Evolutionary conservation across 1,284 basidiomycete genomes (phyloP).

Genomic region (Cryptococcus sp.): DNA sequence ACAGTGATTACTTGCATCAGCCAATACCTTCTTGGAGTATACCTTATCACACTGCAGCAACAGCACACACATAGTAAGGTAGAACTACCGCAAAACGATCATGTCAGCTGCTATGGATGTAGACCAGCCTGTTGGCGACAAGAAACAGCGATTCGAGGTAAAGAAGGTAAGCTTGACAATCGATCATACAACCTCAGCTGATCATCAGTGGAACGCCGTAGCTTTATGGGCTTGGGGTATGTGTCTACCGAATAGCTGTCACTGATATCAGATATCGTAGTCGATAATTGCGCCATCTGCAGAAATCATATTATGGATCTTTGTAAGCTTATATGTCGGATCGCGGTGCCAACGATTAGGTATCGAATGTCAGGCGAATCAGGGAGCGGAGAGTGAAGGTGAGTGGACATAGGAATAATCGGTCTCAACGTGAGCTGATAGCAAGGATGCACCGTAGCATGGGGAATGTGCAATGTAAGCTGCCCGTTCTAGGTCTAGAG

Average conservation of each 20-base stretch:
- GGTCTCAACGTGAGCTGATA: neutral
- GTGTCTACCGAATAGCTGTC: constrained; percentile 18
- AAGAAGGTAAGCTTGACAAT: constrained; percentile 68
- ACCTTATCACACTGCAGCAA: too few relatives aligned
- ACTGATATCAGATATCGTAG: constrained; percentile 69
- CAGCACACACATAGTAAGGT: too few relatives aligned
- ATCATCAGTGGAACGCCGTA: constrained; percentile 85
- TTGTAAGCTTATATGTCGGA: constrained; percentile 57
- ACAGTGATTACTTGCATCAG: too few relatives aligned
- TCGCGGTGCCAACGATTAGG: constrained; percentile 53
- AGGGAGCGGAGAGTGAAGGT: constrained; percentile 84
- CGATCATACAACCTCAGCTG: constrained; percentile 1
- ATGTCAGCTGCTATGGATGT: neutral
- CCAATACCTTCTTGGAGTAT: too few relatives aligned
- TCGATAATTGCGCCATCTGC: constrained; percentile 94
- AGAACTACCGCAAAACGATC: too few relatives aligned
- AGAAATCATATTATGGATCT: constrained; percentile 98
- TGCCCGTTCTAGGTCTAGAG: neutral
- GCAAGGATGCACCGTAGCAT: constrained; percentile 91
- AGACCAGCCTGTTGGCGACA: constrained; percentile 47
- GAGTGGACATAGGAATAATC: constrained; percentile 1
- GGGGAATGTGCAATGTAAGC: constrained; percentile 97
- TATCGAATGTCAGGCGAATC: constrained; percentile 99
- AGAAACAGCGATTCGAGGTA: constrained; percentile 76
- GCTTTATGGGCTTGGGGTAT: constrained; percentile 94